Evolutionary conservation across 176 grass and related monocot genomes (phyloP), one percentile per base, ranked within the genome.

Genomic region (Bromus sterilis): DNA sequence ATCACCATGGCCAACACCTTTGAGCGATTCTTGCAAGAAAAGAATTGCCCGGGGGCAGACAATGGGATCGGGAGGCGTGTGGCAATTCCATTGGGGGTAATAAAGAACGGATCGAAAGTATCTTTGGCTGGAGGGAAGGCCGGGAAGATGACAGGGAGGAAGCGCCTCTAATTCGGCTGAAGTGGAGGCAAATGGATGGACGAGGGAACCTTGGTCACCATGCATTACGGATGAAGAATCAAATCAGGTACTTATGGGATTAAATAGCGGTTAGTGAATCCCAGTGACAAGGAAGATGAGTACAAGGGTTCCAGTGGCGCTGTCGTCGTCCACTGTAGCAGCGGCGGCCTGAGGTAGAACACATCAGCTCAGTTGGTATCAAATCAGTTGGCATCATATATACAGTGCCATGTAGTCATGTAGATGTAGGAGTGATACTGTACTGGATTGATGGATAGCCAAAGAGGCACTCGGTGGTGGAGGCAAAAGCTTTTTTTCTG

Each of bases 61-160:
- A 73, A 20, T 10, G 3, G 10, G 69, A 41, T 49, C 30, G 70
- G 70, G 70, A 49, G 5, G 70, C 11, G 70, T 73, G 70, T 72
- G 41, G 7, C 28, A 73, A 51, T 73, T 73, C 70, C 30, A 73
- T 31, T 73, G 70, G 70, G 41, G 41, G 14, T 0, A 41, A 46
- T 71, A 71, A 71, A 46, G 40, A 46, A 49, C 4, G 43, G 42
- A 73, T 73, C 42, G 16, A 73, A 73, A 73, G 70, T 51, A 73
- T 73, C 70, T 73, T 73, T 73, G 20, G 26, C 7, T 24, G n/a
- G 66, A 42, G 66, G 66, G 37, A 69, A 69, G 66, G 33, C 68
- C 25, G 14, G 86, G 89, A 92, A 85, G 42, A 78, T 89, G 87
- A 93, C 93, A 95, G 57, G 90, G 85, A 88, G 88, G 85, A 92